Conservation (phyloP, 2,329 filamentous ascomycete species). For the Aspergillus sojae region DNA sequence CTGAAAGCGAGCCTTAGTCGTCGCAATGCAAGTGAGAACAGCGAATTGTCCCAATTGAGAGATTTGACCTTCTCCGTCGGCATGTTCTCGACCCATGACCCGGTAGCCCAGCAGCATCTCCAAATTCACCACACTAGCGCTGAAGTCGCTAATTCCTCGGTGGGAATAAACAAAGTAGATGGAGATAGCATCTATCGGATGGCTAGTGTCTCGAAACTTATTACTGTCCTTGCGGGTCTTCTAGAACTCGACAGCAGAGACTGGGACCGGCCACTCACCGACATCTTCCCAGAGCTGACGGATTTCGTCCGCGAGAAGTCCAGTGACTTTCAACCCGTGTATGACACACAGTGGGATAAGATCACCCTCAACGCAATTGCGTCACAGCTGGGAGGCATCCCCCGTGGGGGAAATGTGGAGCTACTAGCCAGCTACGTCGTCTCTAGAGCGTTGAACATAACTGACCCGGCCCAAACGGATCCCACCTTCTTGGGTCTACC, state of each 20-base stretch:
- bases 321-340: constrained; percentile 31
- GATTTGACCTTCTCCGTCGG: constrained; percentile 46
- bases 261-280: constrained; percentile 50
- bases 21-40: constrained; percentile 16
- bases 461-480: neutral
- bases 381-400: constrained; percentile 50
- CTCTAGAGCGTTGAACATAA: constrained; percentile 27
- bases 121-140: constrained; percentile 42
- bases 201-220: constrained; percentile 45
- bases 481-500: constrained; percentile 31
- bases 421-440: neutral
- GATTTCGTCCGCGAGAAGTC: constrained; percentile 24
- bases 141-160: constrained; percentile 31
- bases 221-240: constrained; percentile 44
- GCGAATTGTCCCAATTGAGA: constrained; percentile 19
- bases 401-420: constrained; percentile 16
- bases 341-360: constrained; percentile 50
- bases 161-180: constrained; percentile 41
- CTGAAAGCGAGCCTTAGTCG: constrained; percentile 23
- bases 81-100: constrained; percentile 43
- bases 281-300: constrained; percentile 48
- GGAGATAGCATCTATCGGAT: constrained; percentile 49
- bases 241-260: constrained; percentile 36
- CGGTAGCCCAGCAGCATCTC: constrained; percentile 26
- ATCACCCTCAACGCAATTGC: constrained; percentile 52